phyloP scores from a whole-genome alignment of 352 stramenopile species.

The Halophytophthora polymorphica region DNA sequence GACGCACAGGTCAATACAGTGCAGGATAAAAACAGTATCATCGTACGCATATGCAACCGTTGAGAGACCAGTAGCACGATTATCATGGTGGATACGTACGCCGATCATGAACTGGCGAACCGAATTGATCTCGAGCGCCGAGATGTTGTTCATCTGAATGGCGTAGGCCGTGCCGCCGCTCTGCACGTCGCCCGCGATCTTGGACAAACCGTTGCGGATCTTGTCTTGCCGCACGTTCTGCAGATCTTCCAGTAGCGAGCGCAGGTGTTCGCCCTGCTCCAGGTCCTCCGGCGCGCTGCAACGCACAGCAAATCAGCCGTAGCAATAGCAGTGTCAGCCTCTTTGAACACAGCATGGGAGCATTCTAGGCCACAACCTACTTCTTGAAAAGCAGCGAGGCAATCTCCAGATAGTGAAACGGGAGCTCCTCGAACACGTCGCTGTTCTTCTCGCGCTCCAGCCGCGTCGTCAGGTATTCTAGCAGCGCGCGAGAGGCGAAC shows the following conservation, averaged over 20 bases:
- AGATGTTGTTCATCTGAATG: slow-evolving; percentile 89
- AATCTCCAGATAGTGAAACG: slow-evolving; percentile 88
- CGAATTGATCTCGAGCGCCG: slow-evolving; percentile 83
- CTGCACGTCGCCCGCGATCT: slow-evolving; percentile 77
- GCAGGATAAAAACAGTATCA: neutral
- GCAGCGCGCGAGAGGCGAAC: neutral
- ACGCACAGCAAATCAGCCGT: neutral
- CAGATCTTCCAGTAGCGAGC: slow-evolving; percentile 82
- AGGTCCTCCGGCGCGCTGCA: slow-evolving; percentile 77
- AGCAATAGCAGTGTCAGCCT: too few species aligned
- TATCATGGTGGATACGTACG: slow-evolving; percentile 27
- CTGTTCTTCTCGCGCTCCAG: slow-evolving; percentile 73
- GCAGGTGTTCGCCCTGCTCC: slow-evolving; percentile 78
- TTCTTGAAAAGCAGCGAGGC: slow-evolving; percentile 82
- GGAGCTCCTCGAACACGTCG: slow-evolving; percentile 75
- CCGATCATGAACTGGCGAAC: slow-evolving; percentile 87
- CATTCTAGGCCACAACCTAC: too few species aligned
- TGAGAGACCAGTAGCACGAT: neutral
- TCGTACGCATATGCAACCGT: neutral
- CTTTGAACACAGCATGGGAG: too few species aligned
- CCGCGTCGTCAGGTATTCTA: slow-evolving; percentile 48
- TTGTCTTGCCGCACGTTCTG: slow-evolving; percentile 89
- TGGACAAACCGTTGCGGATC: slow-evolving; percentile 84
- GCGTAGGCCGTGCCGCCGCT: slow-evolving; percentile 66
- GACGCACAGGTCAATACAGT: neutral